Conservation (phyloP, 1,284 basidiomycete species). For the Pascua guehoae region DNA sequence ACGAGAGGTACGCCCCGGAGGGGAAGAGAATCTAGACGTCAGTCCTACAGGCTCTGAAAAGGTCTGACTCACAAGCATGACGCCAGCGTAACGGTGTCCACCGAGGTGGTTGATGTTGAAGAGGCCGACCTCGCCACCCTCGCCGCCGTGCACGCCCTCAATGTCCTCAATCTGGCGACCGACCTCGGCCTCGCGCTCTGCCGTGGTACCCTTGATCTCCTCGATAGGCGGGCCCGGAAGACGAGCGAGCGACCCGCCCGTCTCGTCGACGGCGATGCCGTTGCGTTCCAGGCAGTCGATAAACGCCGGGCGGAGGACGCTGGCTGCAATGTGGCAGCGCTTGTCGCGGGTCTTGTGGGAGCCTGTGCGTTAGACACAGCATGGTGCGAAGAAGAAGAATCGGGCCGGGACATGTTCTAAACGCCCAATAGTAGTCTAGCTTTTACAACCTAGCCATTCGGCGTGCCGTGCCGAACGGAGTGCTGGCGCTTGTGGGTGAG, state of each 20-base stretch:
- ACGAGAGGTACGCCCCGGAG: slow-evolving; percentile 78
- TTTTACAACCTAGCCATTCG: no score
- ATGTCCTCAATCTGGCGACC: slow-evolving; percentile 53
- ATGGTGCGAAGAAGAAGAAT: background rate
- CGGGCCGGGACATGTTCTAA: no score
- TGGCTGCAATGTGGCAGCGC: slow-evolving; percentile 78
- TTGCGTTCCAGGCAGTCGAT: slow-evolving; percentile 37
- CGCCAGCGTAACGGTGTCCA: slow-evolving; percentile 86
- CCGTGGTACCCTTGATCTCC: slow-evolving; percentile 57
- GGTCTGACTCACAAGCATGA: slow-evolving; percentile 67
- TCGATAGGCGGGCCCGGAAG: slow-evolving; percentile 56
- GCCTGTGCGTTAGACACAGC: slow-evolving; percentile 53
- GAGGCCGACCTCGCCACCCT: slow-evolving; percentile 62
- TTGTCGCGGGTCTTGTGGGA: slow-evolving; percentile 89
- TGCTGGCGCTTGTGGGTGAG: no score
- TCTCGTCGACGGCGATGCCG: slow-evolving; percentile 43
- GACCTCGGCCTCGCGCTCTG: slow-evolving; percentile 52
- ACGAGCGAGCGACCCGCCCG: slow-evolving; percentile 52
- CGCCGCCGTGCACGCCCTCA: slow-evolving; percentile 50
- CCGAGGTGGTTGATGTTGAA: slow-evolving; percentile 83
- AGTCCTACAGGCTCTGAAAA: slow-evolving; percentile 3
- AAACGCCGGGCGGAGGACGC: slow-evolving; percentile 62
- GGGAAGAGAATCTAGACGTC: slow-evolving; percentile 72
- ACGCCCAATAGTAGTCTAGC: no score
- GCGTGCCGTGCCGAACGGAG: no score